Conservation (phyloP, 2,329 filamentous ascomycete species). For the Sporothrix mexicana region DNA sequence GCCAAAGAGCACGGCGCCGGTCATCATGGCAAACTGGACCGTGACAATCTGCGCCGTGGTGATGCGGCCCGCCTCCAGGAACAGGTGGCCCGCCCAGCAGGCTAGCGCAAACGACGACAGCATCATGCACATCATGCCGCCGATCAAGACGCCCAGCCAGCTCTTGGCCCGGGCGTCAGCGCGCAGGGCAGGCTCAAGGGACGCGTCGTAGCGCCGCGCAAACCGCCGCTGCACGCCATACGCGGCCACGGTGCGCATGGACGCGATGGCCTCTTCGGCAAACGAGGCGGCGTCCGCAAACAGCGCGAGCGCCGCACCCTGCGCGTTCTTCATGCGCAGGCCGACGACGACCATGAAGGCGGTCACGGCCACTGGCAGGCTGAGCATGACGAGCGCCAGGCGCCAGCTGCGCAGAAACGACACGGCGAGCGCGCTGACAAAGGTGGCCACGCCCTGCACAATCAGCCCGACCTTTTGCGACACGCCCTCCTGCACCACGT, state of each 20-base stretch:
- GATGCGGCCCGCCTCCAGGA: conserved; percentile 20
- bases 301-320: conserved; percentile 5
- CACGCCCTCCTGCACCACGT: conserved; percentile 53
- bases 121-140: conserved; percentile 25
- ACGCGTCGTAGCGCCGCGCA: conserved; percentile 7
- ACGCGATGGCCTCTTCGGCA: conserved; percentile 28
- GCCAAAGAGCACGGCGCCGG: conserved; percentile 17
- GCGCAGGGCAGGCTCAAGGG: not conserved
- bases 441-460: conserved; percentile 45
- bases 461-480: conserved; percentile 53
- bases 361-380: conserved; percentile 24
- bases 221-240: conserved; percentile 26
- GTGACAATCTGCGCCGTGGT: conserved; percentile 21
- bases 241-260: conserved; percentile 26
- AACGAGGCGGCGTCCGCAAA: conserved; percentile 12
- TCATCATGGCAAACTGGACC: conserved; percentile 24
- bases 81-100: conserved; percentile 25
- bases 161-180: not conserved
- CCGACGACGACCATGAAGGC: conserved; percentile 26
- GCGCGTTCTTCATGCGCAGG: conserved; percentile 26
- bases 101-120: conserved; percentile 23
- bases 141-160: conserved; percentile 19
- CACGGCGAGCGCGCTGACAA: not conserved
- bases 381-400: conserved; percentile 47
- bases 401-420: conserved; percentile 50